phyloP scores from a whole-genome alignment of 192 early-diverging fungal species.

The Dissophora ornata region DNA sequence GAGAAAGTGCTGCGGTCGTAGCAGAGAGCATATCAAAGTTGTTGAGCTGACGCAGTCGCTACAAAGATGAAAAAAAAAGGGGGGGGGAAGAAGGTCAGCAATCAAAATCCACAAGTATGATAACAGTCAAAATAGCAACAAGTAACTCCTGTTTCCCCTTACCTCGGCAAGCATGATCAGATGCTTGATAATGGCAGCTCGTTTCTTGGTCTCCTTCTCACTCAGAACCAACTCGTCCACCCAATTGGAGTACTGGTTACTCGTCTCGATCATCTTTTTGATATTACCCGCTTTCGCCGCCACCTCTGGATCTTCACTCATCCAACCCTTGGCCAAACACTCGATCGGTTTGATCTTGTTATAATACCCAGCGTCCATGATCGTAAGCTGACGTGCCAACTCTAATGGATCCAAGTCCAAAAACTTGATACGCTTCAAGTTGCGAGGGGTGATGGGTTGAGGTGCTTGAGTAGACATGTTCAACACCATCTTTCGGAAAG shows the following conservation, averaged over 20 bases:
- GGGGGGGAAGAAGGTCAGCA: not conserved
- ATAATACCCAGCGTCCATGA: slow-evolving; percentile 89
- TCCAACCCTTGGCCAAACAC: slow-evolving; percentile 93
- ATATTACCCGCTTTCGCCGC: slow-evolving; percentile 83
- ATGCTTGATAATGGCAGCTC: slow-evolving; percentile 81
- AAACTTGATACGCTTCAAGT: slow-evolving; percentile 79
- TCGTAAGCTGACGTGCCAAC: slow-evolving; percentile 94
- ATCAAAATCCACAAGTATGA: not conserved
- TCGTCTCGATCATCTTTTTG: slow-evolving; percentile 86
- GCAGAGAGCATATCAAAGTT: slow-evolving; percentile 96
- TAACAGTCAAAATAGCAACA: not conserved
- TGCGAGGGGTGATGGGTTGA: slow-evolving; percentile 84
- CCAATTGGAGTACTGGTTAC: slow-evolving; percentile 84
- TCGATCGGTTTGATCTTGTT: slow-evolving; percentile 88
- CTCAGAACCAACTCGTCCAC: slow-evolving; percentile 84
- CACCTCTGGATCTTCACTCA: slow-evolving; percentile 61
- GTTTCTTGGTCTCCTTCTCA: slow-evolving; percentile 85
- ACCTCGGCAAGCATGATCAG: slow-evolving; percentile 86
- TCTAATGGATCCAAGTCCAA: slow-evolving; percentile 93
- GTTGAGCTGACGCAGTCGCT: slow-evolving; percentile 85
- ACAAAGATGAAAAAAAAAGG: slow-evolving; percentile 3
- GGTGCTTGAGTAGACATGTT: slow-evolving; percentile 75
- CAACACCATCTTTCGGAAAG: slow-evolving; percentile 69
- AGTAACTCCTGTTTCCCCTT: slow-evolving; percentile 55
- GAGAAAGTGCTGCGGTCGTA: slow-evolving; percentile 89